Evolutionary conservation across 2,329 filamentous ascomycete genomes (phyloP), one percentile per base, ranked within the genome.

Genomic region (Colletotrichum falcatum): DNA sequence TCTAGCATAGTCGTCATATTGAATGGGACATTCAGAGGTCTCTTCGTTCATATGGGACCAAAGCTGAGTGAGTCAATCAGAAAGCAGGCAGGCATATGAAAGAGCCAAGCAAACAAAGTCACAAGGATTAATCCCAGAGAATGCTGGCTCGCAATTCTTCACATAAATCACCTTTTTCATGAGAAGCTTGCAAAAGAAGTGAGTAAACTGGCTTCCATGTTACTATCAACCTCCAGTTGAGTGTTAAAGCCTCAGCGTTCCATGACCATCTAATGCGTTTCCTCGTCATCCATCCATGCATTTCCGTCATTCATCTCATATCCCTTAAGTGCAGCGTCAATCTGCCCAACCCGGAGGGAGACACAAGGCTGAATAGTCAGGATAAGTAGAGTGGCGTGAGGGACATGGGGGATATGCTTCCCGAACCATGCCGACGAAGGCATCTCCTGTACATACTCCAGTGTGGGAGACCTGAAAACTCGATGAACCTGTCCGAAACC

Each of bases 251-350:
- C 59, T 49, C 33, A 51, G 59, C 33, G 46, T 61, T 51, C 44
- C 23, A 51, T 51, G 11, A 61, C 23, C 46, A 35, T 30, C 18
- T 33, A 28, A 28, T 30, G 26, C 37, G 26, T 33, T 42, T 18
- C 48, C 60, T 62, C 46, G 23, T 44, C 60, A 54, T 33, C 48
- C 26, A 54, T 42, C 26, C 18, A 5, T 23, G 28, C 12, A 18
- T 12, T 26, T 12, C 12, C 26, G 3, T 51, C 48, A 30, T 42
- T 5, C 35, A 12, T 44, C 26, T 18, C 44, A 53, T 66, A 39
- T 62, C 53, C 44, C 61, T 65, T 53, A 37, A 65, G 63, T 23
- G 37, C 58, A 51, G 56, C 64, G 6, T 70, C 64, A 33, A 70
- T 64, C 67, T 30, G 39, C 58, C 3, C 56, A 66, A 8, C 55